Percentiles rank a stretch among this genome's conserved stretches.
Conservation (phyloP, 176 grass and related monocot genomes). For the Oryza meridionalis region DNA sequence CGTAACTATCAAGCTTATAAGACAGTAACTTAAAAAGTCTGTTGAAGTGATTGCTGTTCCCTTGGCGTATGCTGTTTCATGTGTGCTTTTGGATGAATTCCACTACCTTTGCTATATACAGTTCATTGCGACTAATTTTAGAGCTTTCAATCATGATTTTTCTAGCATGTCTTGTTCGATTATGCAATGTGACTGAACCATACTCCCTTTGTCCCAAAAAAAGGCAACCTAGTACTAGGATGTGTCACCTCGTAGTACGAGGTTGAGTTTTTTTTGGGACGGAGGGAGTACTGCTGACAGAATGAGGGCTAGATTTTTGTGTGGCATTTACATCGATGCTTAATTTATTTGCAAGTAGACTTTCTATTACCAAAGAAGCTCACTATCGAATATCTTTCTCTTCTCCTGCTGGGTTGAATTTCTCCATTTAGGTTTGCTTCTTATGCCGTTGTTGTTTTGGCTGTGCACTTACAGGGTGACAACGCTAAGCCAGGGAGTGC, state of each 20-base stretch:
- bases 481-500: constrained; percentile 56
- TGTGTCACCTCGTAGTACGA: too few species aligned
- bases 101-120: neutral
- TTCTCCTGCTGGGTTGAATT: too few species aligned
- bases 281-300: too few species aligned
- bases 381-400: neutral
- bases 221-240: too few species aligned
- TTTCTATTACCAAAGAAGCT: neutral
- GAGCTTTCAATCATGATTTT: neutral
- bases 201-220: too few species aligned
- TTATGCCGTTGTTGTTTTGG: neutral
- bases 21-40: neutral
- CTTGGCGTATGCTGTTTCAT: neutral
- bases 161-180: neutral
- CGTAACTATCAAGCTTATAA: constrained; percentile 4
- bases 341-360: constrained; percentile 1
- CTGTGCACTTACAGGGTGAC: constrained; percentile 39
- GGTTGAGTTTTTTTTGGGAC: too few species aligned
- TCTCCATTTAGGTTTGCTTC: neutral
- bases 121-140: neutral
- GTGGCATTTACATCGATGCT: constrained; percentile 2
- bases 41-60: neutral
- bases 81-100: neutral
- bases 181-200: constrained; percentile 3
- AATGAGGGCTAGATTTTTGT: neutral